Evolutionary conservation across 2,329 filamentous ascomycete genomes (phyloP).

Genomic region (Nectriaceae sp.): DNA sequence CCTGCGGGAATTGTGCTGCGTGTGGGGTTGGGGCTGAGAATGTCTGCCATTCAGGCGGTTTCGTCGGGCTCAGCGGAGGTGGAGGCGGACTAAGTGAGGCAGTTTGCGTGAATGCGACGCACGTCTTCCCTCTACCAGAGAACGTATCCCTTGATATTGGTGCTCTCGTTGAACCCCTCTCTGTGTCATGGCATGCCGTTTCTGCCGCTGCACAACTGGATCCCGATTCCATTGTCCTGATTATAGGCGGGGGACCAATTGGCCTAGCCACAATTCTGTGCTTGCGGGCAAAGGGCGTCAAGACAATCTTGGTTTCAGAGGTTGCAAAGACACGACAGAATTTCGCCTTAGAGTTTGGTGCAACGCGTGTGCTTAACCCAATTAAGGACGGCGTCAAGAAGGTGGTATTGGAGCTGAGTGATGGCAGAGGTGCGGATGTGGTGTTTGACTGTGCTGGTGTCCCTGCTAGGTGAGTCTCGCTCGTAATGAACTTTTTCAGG

Average conservation of each 20-base stretch:
- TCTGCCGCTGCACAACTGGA: constrained; percentile 44
- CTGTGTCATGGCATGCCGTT: constrained; percentile 48
- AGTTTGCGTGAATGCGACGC: constrained; percentile 51
- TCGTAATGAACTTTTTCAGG: fast-evolving
- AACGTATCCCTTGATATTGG: constrained; percentile 52
- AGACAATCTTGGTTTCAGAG: constrained; percentile 49
- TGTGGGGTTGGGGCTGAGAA: constrained; percentile 57
- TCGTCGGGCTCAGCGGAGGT: constrained; percentile 41
- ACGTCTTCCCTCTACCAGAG: constrained; percentile 52
- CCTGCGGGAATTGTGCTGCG: constrained; percentile 56
- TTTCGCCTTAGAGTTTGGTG: constrained; percentile 46
- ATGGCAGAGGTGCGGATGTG: constrained; percentile 54
- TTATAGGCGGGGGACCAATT: constrained; percentile 53
- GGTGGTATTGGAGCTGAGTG: constrained; percentile 47
- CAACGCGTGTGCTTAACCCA: constrained; percentile 45
- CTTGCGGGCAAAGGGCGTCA: constrained; percentile 48
- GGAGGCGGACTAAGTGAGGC: constrained; percentile 57
- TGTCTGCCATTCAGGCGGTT: constrained; percentile 52
- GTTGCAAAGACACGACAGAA: constrained; percentile 42
- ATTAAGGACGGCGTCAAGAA: constrained; percentile 48
- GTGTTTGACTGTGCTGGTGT: constrained; percentile 66
- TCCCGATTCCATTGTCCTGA: constrained; percentile 45
- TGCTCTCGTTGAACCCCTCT: constrained; percentile 53
- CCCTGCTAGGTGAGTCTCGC: constrained; percentile 19
- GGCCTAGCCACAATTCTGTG: constrained; percentile 49